Base-by-base conservation (phyloP, 2,329 filamentous ascomycete genomes). In the Colletotrichum gloeosporioides region DNA sequence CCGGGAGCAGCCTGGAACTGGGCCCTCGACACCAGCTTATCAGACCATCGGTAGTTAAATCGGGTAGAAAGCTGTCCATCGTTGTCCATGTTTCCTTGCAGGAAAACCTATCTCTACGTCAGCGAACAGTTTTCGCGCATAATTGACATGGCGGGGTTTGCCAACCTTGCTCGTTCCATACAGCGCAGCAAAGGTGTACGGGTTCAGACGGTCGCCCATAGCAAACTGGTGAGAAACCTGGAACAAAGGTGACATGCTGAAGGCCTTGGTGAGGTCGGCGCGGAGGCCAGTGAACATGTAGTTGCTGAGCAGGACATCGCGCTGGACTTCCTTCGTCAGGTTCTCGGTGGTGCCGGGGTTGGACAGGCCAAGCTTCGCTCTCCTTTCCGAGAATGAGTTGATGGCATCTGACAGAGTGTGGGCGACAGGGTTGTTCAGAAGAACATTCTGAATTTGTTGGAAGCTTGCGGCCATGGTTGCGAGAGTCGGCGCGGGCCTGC, bases 181-280 rank as follows among this genome's bases (percentile, higher is more conserved):
- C 83, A 99, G 92, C 79, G 95, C 95, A 80, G 96, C 95, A 87
- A 99, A 98, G 71, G 95, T 95, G 87, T 99, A 99, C 49, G 97
- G 97, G 84, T 96, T 96, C 85, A 98, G 90, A 80, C 94, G 93
- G 87, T 98, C 95, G 81, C 97, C 96, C 92, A 98, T 95, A 72
- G 96, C 94, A 86, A 99, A 97, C 81, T 97, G 95, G 88, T 99
- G 97, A 79, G 96, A 98, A 81, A 98, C 95, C 88, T 99, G 96
- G 90, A 99, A 99, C 80, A 99, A 89, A 75, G 97, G 97, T 74
- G 93, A 92, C 85, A 98, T 92, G 90, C 96, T 97, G 88, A 99
- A 98, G 84, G 95, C 93, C 90, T 98, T 99, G 84, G 96, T 98
- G 84, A 99, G 90, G 87, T 99, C 97, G 85, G 96, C 98, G 84